Evolutionary conservation across 495 filamentous ascomycete genomes (phyloP).

Genomic region (Astrocystis sublimbata): DNA sequence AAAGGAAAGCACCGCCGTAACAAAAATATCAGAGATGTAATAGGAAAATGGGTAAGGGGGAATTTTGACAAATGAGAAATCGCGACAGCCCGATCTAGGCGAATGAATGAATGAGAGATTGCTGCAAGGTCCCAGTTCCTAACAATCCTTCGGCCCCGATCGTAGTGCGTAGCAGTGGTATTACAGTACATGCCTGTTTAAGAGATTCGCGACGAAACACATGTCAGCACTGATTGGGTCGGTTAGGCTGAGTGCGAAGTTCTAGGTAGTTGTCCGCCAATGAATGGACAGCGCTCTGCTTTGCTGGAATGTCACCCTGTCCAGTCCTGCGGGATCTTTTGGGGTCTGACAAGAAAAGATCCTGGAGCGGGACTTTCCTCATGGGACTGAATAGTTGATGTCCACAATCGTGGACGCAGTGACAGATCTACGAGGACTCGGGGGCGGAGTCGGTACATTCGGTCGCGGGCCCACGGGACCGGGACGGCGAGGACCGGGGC

Average conservation of each 20-base stretch:
- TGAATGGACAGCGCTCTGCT: not conserved
- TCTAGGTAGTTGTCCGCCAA: not conserved
- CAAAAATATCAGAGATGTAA: not conserved
- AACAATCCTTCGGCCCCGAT: not conserved
- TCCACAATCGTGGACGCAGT: not conserved
- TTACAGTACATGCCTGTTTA: not conserved
- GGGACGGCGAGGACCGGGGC: constrained; percentile 30
- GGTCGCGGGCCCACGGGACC: constrained; percentile 29
- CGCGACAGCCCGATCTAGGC: not conserved
- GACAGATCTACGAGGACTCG: constrained; percentile 27
- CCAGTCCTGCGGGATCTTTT: not conserved
- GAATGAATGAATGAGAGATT: not conserved
- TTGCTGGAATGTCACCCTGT: no score
- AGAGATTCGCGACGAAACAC: not conserved
- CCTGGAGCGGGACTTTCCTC: not conserved
- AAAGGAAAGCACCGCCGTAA: not conserved
- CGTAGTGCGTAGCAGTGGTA: no score
- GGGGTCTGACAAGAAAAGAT: not conserved
- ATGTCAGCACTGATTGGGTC: not conserved
- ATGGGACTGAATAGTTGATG: not conserved
- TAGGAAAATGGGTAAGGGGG: not conserved
- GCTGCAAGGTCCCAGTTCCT: no score
- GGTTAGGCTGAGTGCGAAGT: not conserved
- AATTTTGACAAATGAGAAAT: not conserved
- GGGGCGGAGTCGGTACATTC: constrained; percentile 34